phyloP scores from a whole-genome alignment of 108 stramenopile genomes.

The Schizochytrium sp. region DNA sequence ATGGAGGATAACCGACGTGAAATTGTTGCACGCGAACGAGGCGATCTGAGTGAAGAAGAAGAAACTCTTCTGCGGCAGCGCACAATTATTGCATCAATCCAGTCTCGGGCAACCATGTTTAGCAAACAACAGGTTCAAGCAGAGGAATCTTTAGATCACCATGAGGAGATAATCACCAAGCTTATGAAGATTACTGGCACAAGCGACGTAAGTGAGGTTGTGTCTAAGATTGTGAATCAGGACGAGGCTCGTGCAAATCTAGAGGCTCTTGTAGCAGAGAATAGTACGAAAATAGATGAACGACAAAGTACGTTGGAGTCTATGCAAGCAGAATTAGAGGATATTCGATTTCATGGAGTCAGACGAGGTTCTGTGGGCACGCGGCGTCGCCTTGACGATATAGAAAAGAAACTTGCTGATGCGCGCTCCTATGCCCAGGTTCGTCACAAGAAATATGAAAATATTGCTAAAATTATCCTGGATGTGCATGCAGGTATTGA shows the following conservation, averaged over 20 bases:
- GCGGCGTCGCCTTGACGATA: slow-evolving; percentile 78
- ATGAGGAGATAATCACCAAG: slow-evolving; percentile 82
- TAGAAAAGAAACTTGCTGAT: slow-evolving; percentile 76
- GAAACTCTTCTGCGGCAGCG: slow-evolving; percentile 49
- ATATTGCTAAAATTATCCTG: slow-evolving; percentile 72
- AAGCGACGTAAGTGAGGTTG: slow-evolving; percentile 85
- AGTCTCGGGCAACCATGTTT: not conserved
- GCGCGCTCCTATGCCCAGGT: slow-evolving; percentile 74
- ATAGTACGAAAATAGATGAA: slow-evolving; percentile 78
- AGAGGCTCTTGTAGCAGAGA: slow-evolving; percentile 76
- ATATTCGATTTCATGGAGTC: slow-evolving; percentile 72
- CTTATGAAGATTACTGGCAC: slow-evolving; percentile 88
- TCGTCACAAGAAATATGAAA: slow-evolving; percentile 76
- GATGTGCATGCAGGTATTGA: slow-evolving; percentile 81
- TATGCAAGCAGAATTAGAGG: slow-evolving; percentile 77
- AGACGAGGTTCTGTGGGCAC: not conserved
- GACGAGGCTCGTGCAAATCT: slow-evolving; percentile 82
- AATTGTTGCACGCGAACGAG: not conserved
- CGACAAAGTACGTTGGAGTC: slow-evolving; percentile 68
- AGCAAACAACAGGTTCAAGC: slow-evolving; percentile 12
- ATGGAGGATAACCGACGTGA: slow-evolving; percentile 60
- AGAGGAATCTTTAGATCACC: slow-evolving; percentile 75
- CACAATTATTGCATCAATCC: not conserved
- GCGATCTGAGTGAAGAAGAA: slow-evolving; percentile 64
- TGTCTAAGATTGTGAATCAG: slow-evolving; percentile 84